phyloP scores from a whole-genome alignment of 345 rosid genomes.

The Geranium brycei region DNA sequence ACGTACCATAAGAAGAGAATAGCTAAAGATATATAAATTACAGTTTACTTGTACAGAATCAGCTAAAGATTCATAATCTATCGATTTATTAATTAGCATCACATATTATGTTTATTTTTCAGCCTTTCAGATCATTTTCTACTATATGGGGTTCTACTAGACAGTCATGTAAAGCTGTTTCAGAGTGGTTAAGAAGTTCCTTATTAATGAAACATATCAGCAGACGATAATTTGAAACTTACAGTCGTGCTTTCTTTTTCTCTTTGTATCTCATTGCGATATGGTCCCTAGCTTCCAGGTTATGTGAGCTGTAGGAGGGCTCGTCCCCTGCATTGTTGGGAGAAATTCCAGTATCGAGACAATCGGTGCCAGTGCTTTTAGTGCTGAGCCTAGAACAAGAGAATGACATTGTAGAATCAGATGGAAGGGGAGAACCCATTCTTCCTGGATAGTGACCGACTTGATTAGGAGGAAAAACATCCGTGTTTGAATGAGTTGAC shows the following conservation, averaged over 20 bases:
- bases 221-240: conserved; percentile 16
- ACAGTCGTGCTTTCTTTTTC: conserved; percentile 52
- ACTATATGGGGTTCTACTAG: too few species aligned
- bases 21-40: neutral
- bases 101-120: too few species aligned
- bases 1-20: neutral
- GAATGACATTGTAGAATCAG: conserved; percentile 29
- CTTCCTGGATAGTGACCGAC: conserved; percentile 3
- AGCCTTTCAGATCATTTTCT: too few species aligned
- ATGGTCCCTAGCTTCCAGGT: conserved; percentile 29
- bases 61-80: too few species aligned
- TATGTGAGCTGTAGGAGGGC: conserved; percentile 22
- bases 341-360: conserved; percentile 26
- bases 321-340: conserved; percentile 13
- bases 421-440: conserved; percentile 17
- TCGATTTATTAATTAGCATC: too few species aligned
- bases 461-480: neutral
- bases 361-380: conserved; percentile 22
- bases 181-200: too few species aligned
- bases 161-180: too few species aligned
- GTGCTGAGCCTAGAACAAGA: conserved; percentile 27
- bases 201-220: too few species aligned
- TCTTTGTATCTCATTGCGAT: conserved; percentile 45
- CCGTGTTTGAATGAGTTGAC: conserved; percentile 14
- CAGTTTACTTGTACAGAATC: too few species aligned